phyloP scores from a whole-genome alignment of 768 basidiomycete genomes.

The Saitozyma sp. region DNA sequence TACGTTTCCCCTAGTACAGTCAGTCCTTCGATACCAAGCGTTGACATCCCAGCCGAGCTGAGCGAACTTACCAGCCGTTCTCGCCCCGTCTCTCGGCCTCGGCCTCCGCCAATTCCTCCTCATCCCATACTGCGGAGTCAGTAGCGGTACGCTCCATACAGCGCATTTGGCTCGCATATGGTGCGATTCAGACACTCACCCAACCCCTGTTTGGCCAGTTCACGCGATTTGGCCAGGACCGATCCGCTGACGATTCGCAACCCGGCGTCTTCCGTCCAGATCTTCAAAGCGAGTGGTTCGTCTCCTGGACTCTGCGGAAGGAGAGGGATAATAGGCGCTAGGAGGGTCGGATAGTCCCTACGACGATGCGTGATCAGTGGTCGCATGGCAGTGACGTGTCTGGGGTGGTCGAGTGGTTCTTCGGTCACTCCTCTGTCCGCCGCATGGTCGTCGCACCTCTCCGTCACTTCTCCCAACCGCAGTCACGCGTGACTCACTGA shows the following conservation, averaged over 20 bases:
- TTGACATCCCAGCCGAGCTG: too few species aligned
- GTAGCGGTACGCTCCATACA: background rate
- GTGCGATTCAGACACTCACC: constrained; percentile 1
- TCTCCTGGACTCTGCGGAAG: constrained; percentile 5
- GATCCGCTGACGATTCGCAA: constrained; percentile 10
- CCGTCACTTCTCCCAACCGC: background rate
- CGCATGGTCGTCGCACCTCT: background rate
- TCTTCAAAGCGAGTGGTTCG: constrained; percentile 4
- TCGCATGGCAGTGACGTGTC: too few species aligned
- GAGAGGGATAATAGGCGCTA: constrained; percentile 5
- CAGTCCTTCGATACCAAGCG: too few species aligned
- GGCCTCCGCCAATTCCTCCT: background rate
- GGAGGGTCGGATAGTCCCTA: constrained; percentile 11
- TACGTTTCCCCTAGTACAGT: too few species aligned
- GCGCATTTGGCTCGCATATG: background rate
- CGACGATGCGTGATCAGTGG: background rate
- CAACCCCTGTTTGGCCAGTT: constrained; percentile 6
- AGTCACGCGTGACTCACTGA: background rate
- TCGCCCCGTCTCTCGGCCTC: background rate
- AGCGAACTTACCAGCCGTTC: too few species aligned
- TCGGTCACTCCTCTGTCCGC: too few species aligned
- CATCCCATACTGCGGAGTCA: constrained; percentile 11
- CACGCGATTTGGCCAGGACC: constrained; percentile 5
- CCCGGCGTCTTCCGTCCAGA: constrained; percentile 12
- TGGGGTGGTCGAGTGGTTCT: too few species aligned